phyloP scores from a whole-genome alignment of 2,329 filamentous ascomycete species.

The Myriangium duriaei region DNA sequence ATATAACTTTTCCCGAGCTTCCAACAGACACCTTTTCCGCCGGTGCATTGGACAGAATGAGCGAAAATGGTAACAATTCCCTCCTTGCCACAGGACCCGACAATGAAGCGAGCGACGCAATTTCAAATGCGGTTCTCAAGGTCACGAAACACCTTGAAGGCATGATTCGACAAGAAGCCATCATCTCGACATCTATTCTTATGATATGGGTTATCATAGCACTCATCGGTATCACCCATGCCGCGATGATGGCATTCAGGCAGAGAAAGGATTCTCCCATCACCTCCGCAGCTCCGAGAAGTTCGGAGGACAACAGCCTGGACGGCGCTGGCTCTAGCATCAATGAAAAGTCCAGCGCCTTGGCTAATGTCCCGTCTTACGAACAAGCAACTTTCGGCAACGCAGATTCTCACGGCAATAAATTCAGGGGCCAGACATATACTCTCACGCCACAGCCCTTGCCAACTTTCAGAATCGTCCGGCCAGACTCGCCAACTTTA shows the following conservation, averaged over 20 bases:
- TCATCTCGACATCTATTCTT: conserved; percentile 65
- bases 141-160: conserved; percentile 56
- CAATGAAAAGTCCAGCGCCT: background rate
- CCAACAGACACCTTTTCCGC: conserved; percentile 70
- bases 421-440: conserved; percentile 31
- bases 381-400: conserved; percentile 22
- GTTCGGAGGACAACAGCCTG: conserved; percentile 6
- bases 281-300: conserved; percentile 10
- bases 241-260: conserved; percentile 37
- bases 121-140: conserved; percentile 60
- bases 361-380: conserved; percentile 25
- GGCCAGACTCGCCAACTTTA: conserved; percentile 19
- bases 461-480: conserved; percentile 27
- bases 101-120: conserved; percentile 63
- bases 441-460: conserved; percentile 33
- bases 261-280: conserved; percentile 40
- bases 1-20: conserved; percentile 68
- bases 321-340: background rate
- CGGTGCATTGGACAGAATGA: conserved; percentile 51
- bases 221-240: conserved; percentile 59
- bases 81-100: conserved; percentile 66
- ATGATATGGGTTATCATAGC: conserved; percentile 67
- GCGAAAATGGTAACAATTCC: conserved; percentile 40
- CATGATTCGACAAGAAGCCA: conserved; percentile 60
- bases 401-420: conserved; percentile 32